Evolutionary conservation across 805 yeast genomes (phyloP).

Genomic region (Cyberlindnera saturnus): DNA sequence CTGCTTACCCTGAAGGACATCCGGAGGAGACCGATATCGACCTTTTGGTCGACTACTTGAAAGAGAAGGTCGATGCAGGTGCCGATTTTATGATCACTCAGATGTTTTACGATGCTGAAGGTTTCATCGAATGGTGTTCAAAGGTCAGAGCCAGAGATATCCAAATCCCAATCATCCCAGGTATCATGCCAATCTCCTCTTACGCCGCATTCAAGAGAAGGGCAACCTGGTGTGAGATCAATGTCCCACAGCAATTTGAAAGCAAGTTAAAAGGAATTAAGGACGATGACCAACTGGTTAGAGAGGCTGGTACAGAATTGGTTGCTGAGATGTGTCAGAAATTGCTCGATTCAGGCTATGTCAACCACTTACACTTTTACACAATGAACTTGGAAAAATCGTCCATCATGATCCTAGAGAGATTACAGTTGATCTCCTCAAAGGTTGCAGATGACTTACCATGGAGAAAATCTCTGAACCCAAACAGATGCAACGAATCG

Average conservation of each 20-base stretch:
- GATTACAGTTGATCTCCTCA: slow-evolving; percentile 46
- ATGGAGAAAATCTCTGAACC: slow-evolving; percentile 89
- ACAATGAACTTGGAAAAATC: slow-evolving; percentile 96
- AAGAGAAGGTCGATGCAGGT: slow-evolving; percentile 89
- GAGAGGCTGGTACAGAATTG: slow-evolving; percentile 78
- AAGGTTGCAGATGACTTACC: slow-evolving; percentile 42
- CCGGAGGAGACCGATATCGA: slow-evolving; percentile 68
- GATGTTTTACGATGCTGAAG: slow-evolving; percentile 92
- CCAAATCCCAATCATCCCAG: slow-evolving; percentile 86
- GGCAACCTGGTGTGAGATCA: slow-evolving; percentile 88
- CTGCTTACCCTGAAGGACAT: slow-evolving; percentile 97
- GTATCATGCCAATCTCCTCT: slow-evolving; percentile 98
- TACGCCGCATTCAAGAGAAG: slow-evolving; percentile 89
- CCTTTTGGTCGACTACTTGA: slow-evolving; percentile 53
- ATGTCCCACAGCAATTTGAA: slow-evolving; percentile 68
- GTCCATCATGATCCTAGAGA: slow-evolving; percentile 80
- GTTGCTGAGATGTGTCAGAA: slow-evolving; percentile 78
- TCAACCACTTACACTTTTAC: slow-evolving; percentile 89
- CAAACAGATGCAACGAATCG: slow-evolving; percentile 69
- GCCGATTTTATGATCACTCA: slow-evolving; percentile 93
- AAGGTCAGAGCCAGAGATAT: slow-evolving; percentile 67
- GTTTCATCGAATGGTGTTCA: slow-evolving; percentile 77
- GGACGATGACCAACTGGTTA: slow-evolving; percentile 84
- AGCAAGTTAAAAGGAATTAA: slow-evolving; percentile 71
- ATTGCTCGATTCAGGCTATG: slow-evolving; percentile 61